phyloP scores from a whole-genome alignment of 2,329 filamentous ascomycete genomes.

The Ophiostoma piceae region DNA sequence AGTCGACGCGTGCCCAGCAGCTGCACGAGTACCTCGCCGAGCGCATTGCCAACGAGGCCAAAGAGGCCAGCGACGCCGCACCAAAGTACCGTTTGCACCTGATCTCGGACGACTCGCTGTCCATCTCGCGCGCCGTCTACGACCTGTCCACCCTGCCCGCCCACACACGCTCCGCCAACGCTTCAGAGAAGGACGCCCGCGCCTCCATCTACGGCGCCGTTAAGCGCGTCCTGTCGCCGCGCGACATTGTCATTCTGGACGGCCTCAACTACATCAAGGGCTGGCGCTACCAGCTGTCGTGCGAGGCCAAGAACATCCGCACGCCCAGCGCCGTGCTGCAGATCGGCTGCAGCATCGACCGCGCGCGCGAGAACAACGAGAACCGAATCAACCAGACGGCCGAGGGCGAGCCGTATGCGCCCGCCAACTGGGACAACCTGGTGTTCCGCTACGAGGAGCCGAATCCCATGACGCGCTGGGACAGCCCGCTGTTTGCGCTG shows the following conservation, averaged over 20 bases:
- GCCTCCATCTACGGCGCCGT: constrained; percentile 71
- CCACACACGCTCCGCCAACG: constrained; percentile 64
- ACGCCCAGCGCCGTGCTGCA: constrained; percentile 72
- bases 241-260: constrained; percentile 74
- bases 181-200: constrained; percentile 74
- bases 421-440: constrained; percentile 67
- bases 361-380: constrained; percentile 55
- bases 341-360: constrained; percentile 52
- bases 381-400: constrained; percentile 40
- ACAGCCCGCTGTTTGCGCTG: constrained; percentile 74
- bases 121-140: constrained; percentile 66
- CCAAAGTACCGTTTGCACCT: constrained; percentile 61
- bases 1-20: constrained; percentile 61
- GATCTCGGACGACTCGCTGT: constrained; percentile 66
- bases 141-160: constrained; percentile 53
- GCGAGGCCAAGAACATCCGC: constrained; percentile 73
- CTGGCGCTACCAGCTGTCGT: constrained; percentile 80
- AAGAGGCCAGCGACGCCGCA: constrained; percentile 15
- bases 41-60: constrained; percentile 43
- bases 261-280: constrained; percentile 85
- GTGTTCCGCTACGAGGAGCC: constrained; percentile 82
- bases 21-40: constrained; percentile 59
- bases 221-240: constrained; percentile 65
- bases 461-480: constrained; percentile 79
- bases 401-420: constrained; percentile 44